Percentiles rank a stretch among this genome's conserved stretches.
Evolutionary conservation across 345 rosid genomes (phyloP).

Genomic region (Mercurialis annua): DNA sequence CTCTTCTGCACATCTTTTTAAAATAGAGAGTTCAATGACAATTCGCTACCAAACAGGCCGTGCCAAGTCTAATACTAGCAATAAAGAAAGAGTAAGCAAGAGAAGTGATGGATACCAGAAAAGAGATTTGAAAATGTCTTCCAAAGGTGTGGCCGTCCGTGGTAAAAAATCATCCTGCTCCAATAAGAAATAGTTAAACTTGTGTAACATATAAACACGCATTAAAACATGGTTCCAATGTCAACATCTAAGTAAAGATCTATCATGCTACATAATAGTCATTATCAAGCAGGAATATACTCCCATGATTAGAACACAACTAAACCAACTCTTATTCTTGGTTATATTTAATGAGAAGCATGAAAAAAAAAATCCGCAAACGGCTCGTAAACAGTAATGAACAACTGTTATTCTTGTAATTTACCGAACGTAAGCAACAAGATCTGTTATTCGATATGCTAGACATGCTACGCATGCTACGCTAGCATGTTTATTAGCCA

Average conservation of each 20-base stretch:
- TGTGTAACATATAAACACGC: neutral
- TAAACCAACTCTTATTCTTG: neutral
- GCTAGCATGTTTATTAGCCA: neutral
- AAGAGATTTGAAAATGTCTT: slow-evolving; percentile 97
- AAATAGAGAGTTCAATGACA: neutral
- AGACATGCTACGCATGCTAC: neutral
- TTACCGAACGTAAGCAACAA: neutral
- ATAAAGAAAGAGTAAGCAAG: neutral
- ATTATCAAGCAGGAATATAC: neutral
- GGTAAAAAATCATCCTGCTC: slow-evolving; percentile 95
- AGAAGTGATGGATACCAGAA: slow-evolving; percentile 62
- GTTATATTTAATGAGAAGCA: neutral
- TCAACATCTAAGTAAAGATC: too few relatives aligned
- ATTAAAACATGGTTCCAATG: too few relatives aligned
- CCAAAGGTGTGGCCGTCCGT: slow-evolving; percentile 87
- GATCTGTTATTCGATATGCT: neutral
- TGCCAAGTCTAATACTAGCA: neutral
- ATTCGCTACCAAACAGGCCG: neutral
- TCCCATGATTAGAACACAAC: neutral
- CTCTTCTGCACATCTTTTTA: neutral
- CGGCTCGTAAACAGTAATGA: neutral
- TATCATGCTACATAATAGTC: neutral
- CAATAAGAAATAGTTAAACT: slow-evolving; percentile 16
- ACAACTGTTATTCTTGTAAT: neutral
- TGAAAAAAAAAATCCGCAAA: neutral